Evolutionary conservation across 176 grass and related monocot species (phyloP), one percentile per base, ranked within the genome.

Genomic region (Carex scoparia): DNA sequence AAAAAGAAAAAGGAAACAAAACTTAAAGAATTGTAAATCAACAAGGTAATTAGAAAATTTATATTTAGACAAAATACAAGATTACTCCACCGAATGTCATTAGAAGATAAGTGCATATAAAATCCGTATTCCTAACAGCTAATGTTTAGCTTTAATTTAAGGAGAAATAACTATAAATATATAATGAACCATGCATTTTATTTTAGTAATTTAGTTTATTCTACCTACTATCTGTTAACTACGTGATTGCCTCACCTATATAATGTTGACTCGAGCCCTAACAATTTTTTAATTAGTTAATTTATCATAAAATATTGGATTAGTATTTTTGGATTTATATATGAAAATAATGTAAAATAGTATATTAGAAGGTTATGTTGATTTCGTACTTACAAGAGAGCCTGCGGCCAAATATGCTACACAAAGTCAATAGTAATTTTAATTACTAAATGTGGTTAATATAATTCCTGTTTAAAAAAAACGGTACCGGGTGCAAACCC

Each of bases 161-260:
- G 56, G 2, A 48, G 3, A 42, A 64, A 61, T 32, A 83, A 56
- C 19, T 82, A 46, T 64, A 82, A 31, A 12, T 30, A 49, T 82
- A 55, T 83, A 35, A 28, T 23, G 62, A 31, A 63, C 81, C 81
- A 83, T 83, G 81, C 81, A 83, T 69, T 33, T 32, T 68, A 83
- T 69, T 33, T 32, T 68, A 83, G 61, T 66, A 35, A 33, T 37
- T 38, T 81, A 62, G 18, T 81, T 57, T 57, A 81, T 83, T 31
- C 13, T 53, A 65, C 80, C 31, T 67, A 31, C 57, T 51, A 85
- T 6, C 38, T 76, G 27, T 54, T 84, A 77, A 19, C 66, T 85
- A 94, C 90, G 86, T 94, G 92, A 74, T 83, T 44, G 80, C 90
- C 92, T 92, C 84, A 86, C 74, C 87, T 86, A 75, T 79, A 86